A percentile compares a stretch with the other conserved stretches of the same genome.
Conservation (phyloP, 148 eudicot species). For the Oxyria digyna region DNA sequence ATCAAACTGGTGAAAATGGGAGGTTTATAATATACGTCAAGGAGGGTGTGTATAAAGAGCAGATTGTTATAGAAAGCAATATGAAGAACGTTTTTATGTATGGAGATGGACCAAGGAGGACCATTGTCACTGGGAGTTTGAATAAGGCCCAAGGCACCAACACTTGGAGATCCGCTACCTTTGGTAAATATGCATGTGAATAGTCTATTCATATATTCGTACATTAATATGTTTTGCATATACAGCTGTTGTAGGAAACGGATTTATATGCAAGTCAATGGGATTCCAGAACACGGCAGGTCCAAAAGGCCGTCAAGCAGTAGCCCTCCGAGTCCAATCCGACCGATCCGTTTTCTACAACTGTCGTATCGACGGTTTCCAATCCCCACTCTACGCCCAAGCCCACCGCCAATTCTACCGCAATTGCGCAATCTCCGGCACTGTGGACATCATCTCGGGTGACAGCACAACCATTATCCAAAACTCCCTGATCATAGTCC, state of each 20-base stretch:
- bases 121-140: slow-evolving; percentile 39
- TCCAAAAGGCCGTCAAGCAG: slow-evolving; percentile 52
- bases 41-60: slow-evolving; percentile 52
- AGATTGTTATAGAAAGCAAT: slow-evolving; percentile 21
- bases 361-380: slow-evolving; percentile 47
- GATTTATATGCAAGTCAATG: slow-evolving; percentile 44
- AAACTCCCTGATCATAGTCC: slow-evolving; percentile 35
- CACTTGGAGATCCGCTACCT: slow-evolving; percentile 47
- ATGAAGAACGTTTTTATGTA: slow-evolving; percentile 48
- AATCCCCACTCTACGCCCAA: slow-evolving; percentile 40
- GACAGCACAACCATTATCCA: slow-evolving; percentile 36
- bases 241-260: slow-evolving; percentile 32
- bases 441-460: slow-evolving; percentile 50
- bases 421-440: slow-evolving; percentile 44
- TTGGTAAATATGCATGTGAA: slow-evolving; percentile 6
- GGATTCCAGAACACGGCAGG: slow-evolving; percentile 60
- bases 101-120: slow-evolving; percentile 64
- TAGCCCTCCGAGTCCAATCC: slow-evolving; percentile 46
- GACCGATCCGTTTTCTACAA: slow-evolving; percentile 45
- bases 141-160: slow-evolving; percentile 12
- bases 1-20: slow-evolving; percentile 23
- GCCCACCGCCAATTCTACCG: slow-evolving; percentile 43
- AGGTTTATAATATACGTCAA: slow-evolving; percentile 50
- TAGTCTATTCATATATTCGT: no score
- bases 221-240: no score